phyloP scores from a whole-genome alignment of 2,329 filamentous ascomycete species.

The Scedosporium dehoogii region DNA sequence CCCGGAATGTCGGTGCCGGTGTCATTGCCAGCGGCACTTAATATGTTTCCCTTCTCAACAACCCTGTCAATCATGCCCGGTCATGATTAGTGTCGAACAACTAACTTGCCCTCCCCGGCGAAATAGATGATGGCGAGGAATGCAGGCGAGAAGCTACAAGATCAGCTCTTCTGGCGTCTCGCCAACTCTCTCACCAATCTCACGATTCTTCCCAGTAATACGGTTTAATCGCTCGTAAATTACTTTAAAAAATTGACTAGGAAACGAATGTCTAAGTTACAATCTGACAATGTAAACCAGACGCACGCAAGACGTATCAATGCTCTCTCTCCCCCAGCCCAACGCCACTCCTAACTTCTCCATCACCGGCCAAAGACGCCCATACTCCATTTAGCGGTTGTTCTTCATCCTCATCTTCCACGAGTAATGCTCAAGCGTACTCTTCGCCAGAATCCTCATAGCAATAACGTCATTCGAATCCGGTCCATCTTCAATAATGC shows the following conservation, averaged over 20 bases:
- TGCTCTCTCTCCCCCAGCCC: neutral
- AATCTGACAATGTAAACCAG: neutral
- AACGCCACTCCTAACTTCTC: neutral
- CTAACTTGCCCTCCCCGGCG: too few species aligned
- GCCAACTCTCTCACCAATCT: too few species aligned
- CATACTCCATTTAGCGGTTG: neutral
- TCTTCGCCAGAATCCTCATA: conserved; percentile 6
- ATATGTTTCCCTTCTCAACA: neutral
- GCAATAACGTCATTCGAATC: conserved; percentile 7
- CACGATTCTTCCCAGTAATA: too few species aligned
- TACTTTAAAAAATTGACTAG: neutral
- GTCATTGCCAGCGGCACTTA: neutral
- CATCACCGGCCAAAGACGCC: neutral
- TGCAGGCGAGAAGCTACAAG: too few species aligned
- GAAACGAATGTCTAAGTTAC: neutral
- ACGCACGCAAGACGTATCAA: neutral
- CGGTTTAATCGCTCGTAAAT: neutral
- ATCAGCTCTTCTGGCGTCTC: too few species aligned
- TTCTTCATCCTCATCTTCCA: conserved; percentile 4
- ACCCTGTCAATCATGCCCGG: neutral
- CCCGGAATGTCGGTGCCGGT: conserved; percentile 1
- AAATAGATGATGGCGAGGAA: too few species aligned
- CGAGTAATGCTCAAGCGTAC: conserved; percentile 4
- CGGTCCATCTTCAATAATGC: conserved; percentile 14
- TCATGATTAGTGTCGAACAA: too few species aligned